Conservation (phyloP, 2,329 filamentous ascomycete species). For the Davidsoniella australis region DNA sequence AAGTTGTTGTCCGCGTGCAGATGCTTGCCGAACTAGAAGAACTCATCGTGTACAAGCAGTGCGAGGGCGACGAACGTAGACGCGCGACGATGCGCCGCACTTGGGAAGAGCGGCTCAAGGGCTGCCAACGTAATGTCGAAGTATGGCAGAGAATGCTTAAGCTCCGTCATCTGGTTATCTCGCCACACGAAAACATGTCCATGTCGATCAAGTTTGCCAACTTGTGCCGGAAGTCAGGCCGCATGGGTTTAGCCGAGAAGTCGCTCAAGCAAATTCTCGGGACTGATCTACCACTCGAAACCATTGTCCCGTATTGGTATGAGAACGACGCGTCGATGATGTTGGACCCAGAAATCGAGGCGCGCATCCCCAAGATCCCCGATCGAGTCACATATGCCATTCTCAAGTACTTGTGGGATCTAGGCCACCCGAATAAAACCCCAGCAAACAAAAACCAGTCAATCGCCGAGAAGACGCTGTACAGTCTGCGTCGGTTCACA, state of each 20-base stretch:
- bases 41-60: conserved; percentile 94
- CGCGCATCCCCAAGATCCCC: conserved; percentile 24
- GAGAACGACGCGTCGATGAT: conserved; percentile 18
- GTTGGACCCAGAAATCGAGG: conserved; percentile 14
- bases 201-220: conserved; percentile 99
- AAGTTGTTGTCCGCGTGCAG: conserved; percentile 94
- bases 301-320: conserved; percentile 42
- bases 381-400: conserved; percentile 91
- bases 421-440: conserved; percentile 39
- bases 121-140: conserved; percentile 92
- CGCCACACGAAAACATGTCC: conserved; percentile 81
- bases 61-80: conserved; percentile 62
- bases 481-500: conserved; percentile 44
- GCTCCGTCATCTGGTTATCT: conserved; percentile 78
- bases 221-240: conserved; percentile 86
- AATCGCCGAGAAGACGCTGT: conserved; percentile 37
- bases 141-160: conserved; percentile 98
- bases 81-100: conserved; percentile 81
- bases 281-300: conserved; percentile 44
- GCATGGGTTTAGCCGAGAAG: conserved; percentile 89
- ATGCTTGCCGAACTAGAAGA: conserved; percentile 98
- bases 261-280: conserved; percentile 82
- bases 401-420: conserved; percentile 92
- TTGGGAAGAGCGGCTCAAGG: conserved; percentile 89
- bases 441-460: conserved; percentile 21